phyloP scores from a whole-genome alignment of 2,329 filamentous ascomycete species.

The Tolypocladium cylindrosporum region DNA sequence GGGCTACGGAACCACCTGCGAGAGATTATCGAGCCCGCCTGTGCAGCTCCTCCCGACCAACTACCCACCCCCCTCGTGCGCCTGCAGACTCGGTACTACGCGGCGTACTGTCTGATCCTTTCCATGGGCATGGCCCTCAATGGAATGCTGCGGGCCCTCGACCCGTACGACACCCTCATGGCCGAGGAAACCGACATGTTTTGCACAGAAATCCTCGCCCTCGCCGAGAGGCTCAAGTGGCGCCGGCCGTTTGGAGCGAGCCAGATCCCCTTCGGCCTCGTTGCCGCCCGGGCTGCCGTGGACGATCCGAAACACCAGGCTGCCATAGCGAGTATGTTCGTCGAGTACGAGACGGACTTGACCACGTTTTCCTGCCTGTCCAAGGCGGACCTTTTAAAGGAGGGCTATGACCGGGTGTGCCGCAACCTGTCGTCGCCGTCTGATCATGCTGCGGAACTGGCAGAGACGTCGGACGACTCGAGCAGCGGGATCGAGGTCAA shows the following conservation, averaged over 20 bases:
- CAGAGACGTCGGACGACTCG: background rate
- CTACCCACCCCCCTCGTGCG: conserved; percentile 2
- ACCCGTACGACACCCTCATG: conserved; percentile 5
- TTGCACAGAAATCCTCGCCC: conserved; percentile 12
- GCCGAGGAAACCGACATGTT: conserved; percentile 8
- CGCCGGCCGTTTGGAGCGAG: conserved; percentile 17
- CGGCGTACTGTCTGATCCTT: conserved; percentile 10
- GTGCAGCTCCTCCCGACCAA: background rate
- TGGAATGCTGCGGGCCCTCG: conserved; percentile 11
- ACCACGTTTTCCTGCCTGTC: background rate
- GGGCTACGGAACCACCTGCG: conserved; percentile 1
- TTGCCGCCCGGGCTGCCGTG: conserved; percentile 14
- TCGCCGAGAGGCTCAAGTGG: conserved; percentile 9
- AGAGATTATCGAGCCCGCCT: background rate
- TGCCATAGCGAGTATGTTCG: conserved; percentile 5
- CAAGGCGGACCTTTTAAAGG: background rate
- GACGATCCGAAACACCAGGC: conserved; percentile 14
- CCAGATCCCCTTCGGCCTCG: conserved; percentile 14
- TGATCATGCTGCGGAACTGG: background rate
- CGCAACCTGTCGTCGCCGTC: background rate
- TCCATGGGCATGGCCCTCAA: conserved; percentile 13
- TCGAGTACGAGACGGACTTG: conserved; percentile 11
- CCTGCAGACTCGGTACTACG: conserved; percentile 3
- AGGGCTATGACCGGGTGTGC: background rate
- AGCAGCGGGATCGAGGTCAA: background rate